A percentile compares a stretch with the other conserved stretches of the same genome.
phyloP scores from a whole-genome alignment of 108 stramenopile species.

The Phaeodactylum tricornutum region DNA sequence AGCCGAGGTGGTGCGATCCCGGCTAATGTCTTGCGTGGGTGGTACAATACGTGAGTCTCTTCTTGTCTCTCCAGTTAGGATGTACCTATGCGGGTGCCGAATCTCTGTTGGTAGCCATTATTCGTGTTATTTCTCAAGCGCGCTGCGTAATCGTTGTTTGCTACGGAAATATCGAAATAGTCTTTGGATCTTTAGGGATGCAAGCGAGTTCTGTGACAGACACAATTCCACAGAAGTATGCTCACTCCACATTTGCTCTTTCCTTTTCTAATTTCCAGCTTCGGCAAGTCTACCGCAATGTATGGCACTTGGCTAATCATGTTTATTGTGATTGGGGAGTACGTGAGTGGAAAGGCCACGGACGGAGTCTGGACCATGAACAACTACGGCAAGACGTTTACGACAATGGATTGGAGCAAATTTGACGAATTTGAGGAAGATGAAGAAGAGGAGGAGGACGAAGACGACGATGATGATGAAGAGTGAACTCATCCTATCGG shows the following conservation, averaged over 20 bases:
- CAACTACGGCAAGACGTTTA: conserved; percentile 70
- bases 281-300: conserved; percentile 70
- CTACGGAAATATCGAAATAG: not conserved
- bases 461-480: conserved; percentile 66
- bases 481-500: too few relatives aligned
- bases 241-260: not conserved
- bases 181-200: not conserved
- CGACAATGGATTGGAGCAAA: conserved; percentile 78
- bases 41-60: conserved; percentile 4
- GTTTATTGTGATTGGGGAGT: conserved; percentile 68
- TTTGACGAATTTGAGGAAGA: conserved; percentile 69
- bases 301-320: conserved; percentile 74
- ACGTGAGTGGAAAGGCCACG: conserved; percentile 40
- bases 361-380: conserved; percentile 60
- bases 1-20: not conserved
- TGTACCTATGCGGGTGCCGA: too few relatives aligned
- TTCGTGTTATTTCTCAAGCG: not conserved
- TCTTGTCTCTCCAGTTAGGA: too few relatives aligned
- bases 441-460: conserved; percentile 73
- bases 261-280: conserved; percentile 22
- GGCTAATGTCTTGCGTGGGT: not conserved
- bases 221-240: not conserved
- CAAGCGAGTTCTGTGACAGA: not conserved
- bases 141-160: not conserved
- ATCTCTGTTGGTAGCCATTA: too few relatives aligned